phyloP scores from a whole-genome alignment of 1,284 basidiomycete species.

The Ustilago shanxiensis region DNA sequence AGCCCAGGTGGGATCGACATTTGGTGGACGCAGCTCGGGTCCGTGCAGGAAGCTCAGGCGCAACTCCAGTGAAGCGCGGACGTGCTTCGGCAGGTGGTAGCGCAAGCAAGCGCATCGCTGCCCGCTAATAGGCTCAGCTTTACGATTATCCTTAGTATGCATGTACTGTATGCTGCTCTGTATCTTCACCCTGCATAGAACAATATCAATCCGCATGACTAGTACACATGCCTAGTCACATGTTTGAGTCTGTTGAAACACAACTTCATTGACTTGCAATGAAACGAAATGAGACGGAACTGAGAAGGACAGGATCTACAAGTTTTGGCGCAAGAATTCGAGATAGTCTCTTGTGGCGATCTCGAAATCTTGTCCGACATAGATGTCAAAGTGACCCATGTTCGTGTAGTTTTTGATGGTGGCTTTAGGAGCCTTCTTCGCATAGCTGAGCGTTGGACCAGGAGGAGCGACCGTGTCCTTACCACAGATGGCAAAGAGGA shows the following conservation, averaged over 20 bases:
- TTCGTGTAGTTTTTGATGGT: conserved; percentile 49
- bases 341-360: conserved; percentile 47
- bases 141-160: not conserved
- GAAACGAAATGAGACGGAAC: not conserved
- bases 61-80: conserved; percentile 22
- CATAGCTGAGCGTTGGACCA: conserved; percentile 48
- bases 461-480: conserved; percentile 58
- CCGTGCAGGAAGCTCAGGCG: conserved; percentile 5
- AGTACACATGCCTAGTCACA: not conserved
- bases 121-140: not conserved
- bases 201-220: not conserved
- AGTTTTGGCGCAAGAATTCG: conserved; percentile 39
- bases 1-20: conserved; percentile 40
- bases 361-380: conserved; percentile 54
- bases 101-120: conserved; percentile 13
- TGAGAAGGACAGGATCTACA: conserved; percentile 6
- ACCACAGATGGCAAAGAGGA: conserved; percentile 64
- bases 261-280: no score
- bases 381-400: conserved; percentile 63
- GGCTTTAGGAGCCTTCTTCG: conserved; percentile 49
- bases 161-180: not conserved
- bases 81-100: conserved; percentile 9
- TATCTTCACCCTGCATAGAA: not conserved
- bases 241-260: not conserved
- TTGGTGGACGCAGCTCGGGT: conserved; percentile 11